These are phyloP conservation scores for Linum lewisii DNA, from an alignment of 345 rosid species.

Conservation along the genomic window DNA sequence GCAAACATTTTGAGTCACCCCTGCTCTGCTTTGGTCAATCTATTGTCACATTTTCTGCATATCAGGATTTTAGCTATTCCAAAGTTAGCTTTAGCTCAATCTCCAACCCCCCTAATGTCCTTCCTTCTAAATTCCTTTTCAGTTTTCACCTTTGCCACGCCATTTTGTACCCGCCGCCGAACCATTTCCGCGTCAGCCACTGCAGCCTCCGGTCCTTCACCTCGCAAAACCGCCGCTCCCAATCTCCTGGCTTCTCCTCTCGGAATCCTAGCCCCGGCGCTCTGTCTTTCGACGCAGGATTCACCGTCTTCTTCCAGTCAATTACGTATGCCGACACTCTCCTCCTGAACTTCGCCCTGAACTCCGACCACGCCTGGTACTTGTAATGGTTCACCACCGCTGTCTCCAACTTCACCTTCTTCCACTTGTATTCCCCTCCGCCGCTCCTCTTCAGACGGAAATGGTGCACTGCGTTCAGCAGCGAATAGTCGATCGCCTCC, in stretches of 20 bases:
- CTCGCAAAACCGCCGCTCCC: constrained; percentile 59
- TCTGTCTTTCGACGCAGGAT: constrained; percentile 60
- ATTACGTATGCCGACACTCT: constrained; percentile 81
- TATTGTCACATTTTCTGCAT: too few species aligned
- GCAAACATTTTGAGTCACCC: too few species aligned
- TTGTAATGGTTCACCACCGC: constrained; percentile 83
- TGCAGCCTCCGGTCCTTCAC: constrained; percentile 24
- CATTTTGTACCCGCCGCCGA: too few species aligned
- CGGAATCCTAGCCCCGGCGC: constrained; percentile 67
- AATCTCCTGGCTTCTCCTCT: constrained; percentile 52
- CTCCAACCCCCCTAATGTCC: too few species aligned
- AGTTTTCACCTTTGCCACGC: too few species aligned
- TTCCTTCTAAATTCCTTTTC: too few species aligned
- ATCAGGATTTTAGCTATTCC: too few species aligned
- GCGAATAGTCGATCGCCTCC: constrained; percentile 43
- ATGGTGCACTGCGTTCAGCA: constrained; percentile 67
- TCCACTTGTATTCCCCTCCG: constrained; percentile 23
- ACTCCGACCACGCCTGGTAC: constrained; percentile 88
- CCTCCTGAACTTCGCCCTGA: constrained; percentile 58
- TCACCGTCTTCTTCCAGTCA: constrained; percentile 54
- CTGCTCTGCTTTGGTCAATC: too few species aligned
- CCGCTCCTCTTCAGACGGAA: constrained; percentile 25
- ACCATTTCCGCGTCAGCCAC: too few species aligned
- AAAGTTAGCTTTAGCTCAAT: too few species aligned
- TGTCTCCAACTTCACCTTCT: constrained; percentile 17